Percentiles rank a stretch among this genome's conserved stretches.
Conservation (phyloP, 352 stramenopile genomes). For the Phytophthora multivora region DNA sequence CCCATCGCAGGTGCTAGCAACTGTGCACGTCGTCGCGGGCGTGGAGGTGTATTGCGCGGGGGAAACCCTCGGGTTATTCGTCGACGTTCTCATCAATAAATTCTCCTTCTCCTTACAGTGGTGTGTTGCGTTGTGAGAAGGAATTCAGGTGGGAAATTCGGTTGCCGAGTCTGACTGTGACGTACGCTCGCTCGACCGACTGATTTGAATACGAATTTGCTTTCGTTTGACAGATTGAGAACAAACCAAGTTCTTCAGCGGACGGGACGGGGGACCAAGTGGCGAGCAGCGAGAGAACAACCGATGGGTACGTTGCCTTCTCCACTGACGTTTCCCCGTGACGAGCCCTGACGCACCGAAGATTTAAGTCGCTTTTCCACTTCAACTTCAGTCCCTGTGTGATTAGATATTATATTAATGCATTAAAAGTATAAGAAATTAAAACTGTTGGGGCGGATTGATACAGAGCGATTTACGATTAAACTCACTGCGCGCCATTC, state of each 20-base stretch:
- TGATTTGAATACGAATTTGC: slow-evolving; percentile 3
- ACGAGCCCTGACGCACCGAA: slow-evolving; percentile 21
- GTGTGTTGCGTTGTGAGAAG: slow-evolving; percentile 18
- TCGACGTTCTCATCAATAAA: slow-evolving; percentile 1
- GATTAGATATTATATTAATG: no score
- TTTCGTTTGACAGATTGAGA: slow-evolving; percentile 20
- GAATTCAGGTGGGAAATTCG: slow-evolving; percentile 3
- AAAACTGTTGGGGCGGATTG: no score
- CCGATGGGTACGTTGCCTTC: background rate
- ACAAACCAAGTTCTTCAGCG: slow-evolving; percentile 1
- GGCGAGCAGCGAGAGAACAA: background rate
- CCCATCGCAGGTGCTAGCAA: slow-evolving; percentile 6
- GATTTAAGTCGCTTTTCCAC: slow-evolving; percentile 13
- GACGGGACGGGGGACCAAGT: slow-evolving; percentile 2
- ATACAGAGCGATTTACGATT: no score
- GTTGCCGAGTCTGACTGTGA: slow-evolving; percentile 9
- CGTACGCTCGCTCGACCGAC: slow-evolving; percentile 7
- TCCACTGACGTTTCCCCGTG: slow-evolving; percentile 5
- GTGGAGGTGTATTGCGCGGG: slow-evolving; percentile 1
- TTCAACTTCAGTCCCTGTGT: slow-evolving; percentile 9
- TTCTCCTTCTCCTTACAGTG: background rate
- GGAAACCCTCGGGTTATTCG: slow-evolving; percentile 18
- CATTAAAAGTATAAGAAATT: no score
- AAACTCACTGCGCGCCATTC: no score
- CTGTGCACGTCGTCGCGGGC: slow-evolving; percentile 8